Base-by-base conservation (phyloP, 2,329 filamentous ascomycete species). In the Mycocentrospora acerina region DNA sequence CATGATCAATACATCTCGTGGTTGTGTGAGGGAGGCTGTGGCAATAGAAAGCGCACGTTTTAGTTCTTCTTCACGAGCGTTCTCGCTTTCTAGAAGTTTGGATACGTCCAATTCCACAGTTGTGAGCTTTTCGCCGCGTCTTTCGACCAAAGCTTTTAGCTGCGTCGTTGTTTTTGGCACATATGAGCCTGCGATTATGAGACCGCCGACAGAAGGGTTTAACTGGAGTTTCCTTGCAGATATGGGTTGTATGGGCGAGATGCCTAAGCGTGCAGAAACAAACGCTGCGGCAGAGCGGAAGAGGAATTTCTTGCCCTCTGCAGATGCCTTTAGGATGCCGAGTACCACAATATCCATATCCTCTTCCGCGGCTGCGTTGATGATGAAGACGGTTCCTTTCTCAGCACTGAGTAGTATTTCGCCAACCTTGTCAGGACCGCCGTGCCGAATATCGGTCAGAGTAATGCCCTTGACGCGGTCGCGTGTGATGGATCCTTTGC, bases 131-230 rank as follows among this genome's bases (percentile, higher is more conserved):
- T 58, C 42, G 0, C 68, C 70, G 1, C 71, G 68, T 12, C 59
- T 58, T 2, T 66, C 55, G 0, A 64, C 59, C 7, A 81, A 51
- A 2, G 61, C 57, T 17, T 73, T 69, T 1, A 81, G 57, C 38
- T 81, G 78, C 0, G 74, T 71, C 0, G 79, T 81, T 0, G 79
- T 82, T 46, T 81, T 81, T 3, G 77, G 77, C 0, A 81, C 77
- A 29, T 82, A 81, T 0, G 75, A 79, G 0, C 79, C 78, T 0
- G 77, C 78, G 12, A 82, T 71, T 13, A 81, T 71, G 1, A 82
- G 53, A 0, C 77, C 78, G 0, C 78, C 79, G 1, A 59, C 59
- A 0, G 61, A 61, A 0, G 75, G 57, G 0, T 66, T 48, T 13
- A 67, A 45, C 15, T 50, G 46, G 0, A 81, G 59, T 16, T 77